Percentiles rank a stretch among this genome's conserved stretches.
Evolutionary conservation across 2,329 filamentous ascomycete species (phyloP).

Genomic region (Ceratocystis eucalypticola): DNA sequence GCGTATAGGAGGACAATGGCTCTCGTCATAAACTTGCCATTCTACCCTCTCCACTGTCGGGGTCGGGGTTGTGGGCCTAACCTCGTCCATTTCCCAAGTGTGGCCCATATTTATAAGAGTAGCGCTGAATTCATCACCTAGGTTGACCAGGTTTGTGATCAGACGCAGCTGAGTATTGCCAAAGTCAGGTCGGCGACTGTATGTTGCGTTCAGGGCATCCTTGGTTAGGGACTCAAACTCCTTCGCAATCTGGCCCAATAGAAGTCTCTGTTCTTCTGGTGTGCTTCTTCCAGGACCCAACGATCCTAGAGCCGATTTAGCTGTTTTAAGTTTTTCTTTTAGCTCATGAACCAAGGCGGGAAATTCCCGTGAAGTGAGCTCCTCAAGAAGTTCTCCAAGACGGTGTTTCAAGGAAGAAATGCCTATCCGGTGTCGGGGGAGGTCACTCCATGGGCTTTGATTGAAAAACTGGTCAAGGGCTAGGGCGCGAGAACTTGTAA

Average conservation of each 20-base stretch:
- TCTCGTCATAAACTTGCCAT: too few relatives aligned
- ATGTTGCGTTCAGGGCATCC: slow-evolving; percentile 19
- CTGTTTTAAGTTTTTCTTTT: slow-evolving; percentile 10
- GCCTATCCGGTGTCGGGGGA: slow-evolving; percentile 22
- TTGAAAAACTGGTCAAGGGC: slow-evolving; percentile 29
- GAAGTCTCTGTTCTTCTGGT: slow-evolving; percentile 20
- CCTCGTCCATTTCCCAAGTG: slow-evolving; percentile 6
- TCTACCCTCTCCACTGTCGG: too few relatives aligned
- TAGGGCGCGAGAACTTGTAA: neutral
- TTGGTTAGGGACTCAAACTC: slow-evolving; percentile 21
- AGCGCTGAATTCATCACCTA: slow-evolving; percentile 19
- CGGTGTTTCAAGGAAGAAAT: slow-evolving; percentile 22
- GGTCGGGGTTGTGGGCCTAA: too few relatives aligned
- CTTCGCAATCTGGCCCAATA: slow-evolving; percentile 20
- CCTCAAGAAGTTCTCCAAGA: slow-evolving; percentile 23
- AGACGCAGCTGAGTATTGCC: slow-evolving; percentile 19
- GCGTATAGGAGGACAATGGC: accelerated
- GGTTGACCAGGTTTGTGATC: slow-evolving; percentile 22
- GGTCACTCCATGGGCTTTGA: slow-evolving; percentile 26
- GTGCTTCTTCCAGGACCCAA: slow-evolving; percentile 20
- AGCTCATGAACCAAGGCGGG: slow-evolving; percentile 23
- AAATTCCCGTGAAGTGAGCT: slow-evolving; percentile 25
- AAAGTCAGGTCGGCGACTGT: slow-evolving; percentile 18
- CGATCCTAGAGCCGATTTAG: slow-evolving; percentile 6
- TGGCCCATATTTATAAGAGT: slow-evolving; percentile 18